Percentiles rank a stretch among this genome's conserved stretches.
Evolutionary conservation across 345 rosid genomes (phyloP).

Genomic region (Corchorus olitorius): DNA sequence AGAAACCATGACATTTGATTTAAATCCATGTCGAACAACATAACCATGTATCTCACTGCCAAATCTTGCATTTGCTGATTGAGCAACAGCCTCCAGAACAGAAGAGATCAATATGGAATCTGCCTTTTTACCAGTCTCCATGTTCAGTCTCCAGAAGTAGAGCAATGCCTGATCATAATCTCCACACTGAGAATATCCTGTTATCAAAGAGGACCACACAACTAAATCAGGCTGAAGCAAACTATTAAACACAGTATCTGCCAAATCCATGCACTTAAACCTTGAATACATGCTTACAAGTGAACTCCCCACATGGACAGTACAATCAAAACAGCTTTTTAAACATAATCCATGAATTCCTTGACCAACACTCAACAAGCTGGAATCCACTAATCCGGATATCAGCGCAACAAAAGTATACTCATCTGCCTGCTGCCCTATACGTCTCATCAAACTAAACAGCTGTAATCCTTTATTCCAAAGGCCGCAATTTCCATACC

Average conservation of each 20-base stretch:
- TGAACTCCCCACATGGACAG: slow-evolving; percentile 60
- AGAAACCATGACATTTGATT: slow-evolving; percentile 56
- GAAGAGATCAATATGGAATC: slow-evolving; percentile 64
- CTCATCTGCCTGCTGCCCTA: slow-evolving; percentile 60
- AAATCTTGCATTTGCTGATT: slow-evolving; percentile 44
- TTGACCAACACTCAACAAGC: slow-evolving; percentile 45
- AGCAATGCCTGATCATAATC: slow-evolving; percentile 52
- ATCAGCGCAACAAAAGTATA: slow-evolving; percentile 66
- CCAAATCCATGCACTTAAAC: slow-evolving; percentile 58
- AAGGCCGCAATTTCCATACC: slow-evolving; percentile 56
- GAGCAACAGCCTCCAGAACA: slow-evolving; percentile 62
- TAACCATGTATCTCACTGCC: slow-evolving; percentile 66
- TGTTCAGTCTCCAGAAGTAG: slow-evolving; percentile 47
- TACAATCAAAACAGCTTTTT: slow-evolving; percentile 56
- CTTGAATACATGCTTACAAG: slow-evolving; percentile 77
- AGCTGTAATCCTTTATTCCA: slow-evolving; percentile 52
- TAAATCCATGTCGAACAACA: slow-evolving; percentile 59
- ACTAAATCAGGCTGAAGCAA: slow-evolving; percentile 68
- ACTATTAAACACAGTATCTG: slow-evolving; percentile 47
- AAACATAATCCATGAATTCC: slow-evolving; percentile 74
- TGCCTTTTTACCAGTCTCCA: slow-evolving; percentile 45
- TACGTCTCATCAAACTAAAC: slow-evolving; percentile 53
- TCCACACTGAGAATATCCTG: slow-evolving; percentile 62
- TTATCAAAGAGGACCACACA: slow-evolving; percentile 76
- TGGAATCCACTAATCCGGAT: slow-evolving; percentile 51